Evolutionary conservation across 441 rosid genomes (phyloP).

Genomic region (Erodium trifolium): DNA sequence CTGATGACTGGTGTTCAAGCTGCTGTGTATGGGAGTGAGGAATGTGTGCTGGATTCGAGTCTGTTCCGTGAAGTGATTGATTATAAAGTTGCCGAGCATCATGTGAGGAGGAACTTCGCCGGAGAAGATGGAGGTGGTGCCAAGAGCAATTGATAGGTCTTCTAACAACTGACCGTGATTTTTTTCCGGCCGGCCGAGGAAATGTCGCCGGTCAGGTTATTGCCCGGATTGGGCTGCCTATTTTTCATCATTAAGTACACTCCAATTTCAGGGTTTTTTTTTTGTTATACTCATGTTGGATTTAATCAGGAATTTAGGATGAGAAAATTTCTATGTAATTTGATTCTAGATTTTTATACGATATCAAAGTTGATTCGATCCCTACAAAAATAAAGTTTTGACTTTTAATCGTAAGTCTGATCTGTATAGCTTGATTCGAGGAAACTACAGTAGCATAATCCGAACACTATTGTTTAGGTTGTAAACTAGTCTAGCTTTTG

Average conservation of each 20-base stretch:
- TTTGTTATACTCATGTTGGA: background rate
- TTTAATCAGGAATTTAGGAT: too few relatives aligned
- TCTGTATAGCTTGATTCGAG: too few relatives aligned
- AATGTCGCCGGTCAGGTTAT: background rate
- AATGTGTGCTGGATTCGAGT: constrained; percentile 57
- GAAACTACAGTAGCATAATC: too few relatives aligned
- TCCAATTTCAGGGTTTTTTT: background rate
- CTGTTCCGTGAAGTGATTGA: constrained; percentile 81
- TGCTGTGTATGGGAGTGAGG: constrained; percentile 70
- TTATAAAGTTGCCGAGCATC: constrained; percentile 77
- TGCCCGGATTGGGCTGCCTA: too few relatives aligned
- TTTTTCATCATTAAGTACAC: background rate
- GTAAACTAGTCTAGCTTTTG: too few relatives aligned
- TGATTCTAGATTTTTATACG: too few relatives aligned
- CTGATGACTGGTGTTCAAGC: constrained; percentile 85
- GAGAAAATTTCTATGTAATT: too few relatives aligned
- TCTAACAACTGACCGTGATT: background rate
- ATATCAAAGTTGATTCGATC: too few relatives aligned
- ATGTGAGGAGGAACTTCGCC: constrained; percentile 60
- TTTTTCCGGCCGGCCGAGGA: background rate
- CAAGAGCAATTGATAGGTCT: background rate
- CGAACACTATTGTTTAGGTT: too few relatives aligned
- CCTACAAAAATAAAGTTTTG: too few relatives aligned
- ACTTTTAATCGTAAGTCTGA: too few relatives aligned
- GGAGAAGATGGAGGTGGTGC: constrained; percentile 15